These are phyloP conservation scores for Clonostachys sp. DNA, from an alignment of 2,329 filamentous ascomycete genomes.

Conservation along the genomic window DNA sequence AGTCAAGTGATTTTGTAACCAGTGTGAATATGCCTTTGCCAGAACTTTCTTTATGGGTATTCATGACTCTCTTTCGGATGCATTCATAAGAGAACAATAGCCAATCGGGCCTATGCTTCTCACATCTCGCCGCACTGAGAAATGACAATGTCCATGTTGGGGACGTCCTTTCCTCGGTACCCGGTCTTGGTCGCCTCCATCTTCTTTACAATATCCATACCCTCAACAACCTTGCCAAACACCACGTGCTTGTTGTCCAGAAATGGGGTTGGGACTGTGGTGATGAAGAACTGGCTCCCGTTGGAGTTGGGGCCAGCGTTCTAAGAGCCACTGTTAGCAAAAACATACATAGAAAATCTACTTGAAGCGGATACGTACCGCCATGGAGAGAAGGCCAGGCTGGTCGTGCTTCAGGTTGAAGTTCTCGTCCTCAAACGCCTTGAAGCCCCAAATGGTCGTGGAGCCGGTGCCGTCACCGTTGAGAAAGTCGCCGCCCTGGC, in stretches of 20 bases:
- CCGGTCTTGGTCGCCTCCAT: slow-evolving; percentile 88
- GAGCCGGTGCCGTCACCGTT: slow-evolving; percentile 90
- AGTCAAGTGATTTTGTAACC: too few relatives aligned
- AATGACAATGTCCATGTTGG: slow-evolving; percentile 79
- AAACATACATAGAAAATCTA: not conserved
- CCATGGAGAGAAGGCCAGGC: slow-evolving; percentile 86
- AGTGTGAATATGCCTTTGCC: too few relatives aligned
- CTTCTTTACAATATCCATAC: slow-evolving; percentile 87
- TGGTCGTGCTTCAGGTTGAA: slow-evolving; percentile 75
- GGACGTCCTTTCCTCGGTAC: slow-evolving; percentile 68
- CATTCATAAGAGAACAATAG: not conserved
- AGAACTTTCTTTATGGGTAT: too few relatives aligned
- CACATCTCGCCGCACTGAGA: slow-evolving; percentile 92
- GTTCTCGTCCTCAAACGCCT: slow-evolving; percentile 86
- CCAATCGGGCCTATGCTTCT: not conserved
- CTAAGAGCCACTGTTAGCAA: slow-evolving; percentile 30
- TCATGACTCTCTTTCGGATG: too few relatives aligned
- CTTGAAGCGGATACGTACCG: slow-evolving; percentile 50
- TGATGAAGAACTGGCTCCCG: slow-evolving; percentile 97
- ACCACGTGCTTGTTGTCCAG: slow-evolving; percentile 93
- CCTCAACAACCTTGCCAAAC: slow-evolving; percentile 85
- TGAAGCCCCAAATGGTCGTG: slow-evolving; percentile 80
- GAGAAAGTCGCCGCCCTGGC: slow-evolving; percentile 93
- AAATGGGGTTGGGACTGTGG: slow-evolving; percentile 80
- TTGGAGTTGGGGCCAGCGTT: slow-evolving; percentile 92